Base-by-base conservation (phyloP, 2,329 filamentous ascomycete genomes). In the Dendrostoma leiphaemia region DNA sequence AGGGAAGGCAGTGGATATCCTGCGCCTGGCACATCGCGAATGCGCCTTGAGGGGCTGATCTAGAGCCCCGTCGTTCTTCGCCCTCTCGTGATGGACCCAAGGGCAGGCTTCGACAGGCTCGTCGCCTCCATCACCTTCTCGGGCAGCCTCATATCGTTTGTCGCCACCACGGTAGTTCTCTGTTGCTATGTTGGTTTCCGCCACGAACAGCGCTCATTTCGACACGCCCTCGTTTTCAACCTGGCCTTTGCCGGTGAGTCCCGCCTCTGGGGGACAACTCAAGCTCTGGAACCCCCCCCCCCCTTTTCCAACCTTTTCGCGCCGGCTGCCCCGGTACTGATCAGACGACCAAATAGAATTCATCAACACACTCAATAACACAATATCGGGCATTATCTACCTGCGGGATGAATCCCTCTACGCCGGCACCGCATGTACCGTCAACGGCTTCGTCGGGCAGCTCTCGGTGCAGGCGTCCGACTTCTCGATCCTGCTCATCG, bases 381-480 rank as follows among this genome's bases (percentile, higher is more conserved):
- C 69, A 4, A 61, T 74, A 13, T 76, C 74, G 1, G 74, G 74
- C 19, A 62, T 69, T 21, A 62, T 69, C 40, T 67, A 68, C 13
- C 59, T 73, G 4, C 57, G 58, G 4, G 61, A 66, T 28, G 57
- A 57, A 0, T 59, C 66, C 12, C 59, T 72, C 15, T 38, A 53
- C 6, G 54, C 64, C 8, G 68, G 70, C 12, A 13, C 61, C 0
- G 68, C 67, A 3, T 78, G 75, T 58, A 65, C 65, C 8, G 52
- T 70, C 17, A 78, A 77, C 59, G 75, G 74, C 32, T 75, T 71
- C 63, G 57, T 76, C 34, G 73, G 73, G 23, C 76, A 78, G 51
- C 64, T 76, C 43, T 74, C 71, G 2, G 74, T 76, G 12, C 74
- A 77, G 60, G 70, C 71, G 3, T 66, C 67, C 23, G 71, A 73